phyloP scores from a whole-genome alignment of 164 flowering plant species.

The Tetracentron sinense region DNA sequence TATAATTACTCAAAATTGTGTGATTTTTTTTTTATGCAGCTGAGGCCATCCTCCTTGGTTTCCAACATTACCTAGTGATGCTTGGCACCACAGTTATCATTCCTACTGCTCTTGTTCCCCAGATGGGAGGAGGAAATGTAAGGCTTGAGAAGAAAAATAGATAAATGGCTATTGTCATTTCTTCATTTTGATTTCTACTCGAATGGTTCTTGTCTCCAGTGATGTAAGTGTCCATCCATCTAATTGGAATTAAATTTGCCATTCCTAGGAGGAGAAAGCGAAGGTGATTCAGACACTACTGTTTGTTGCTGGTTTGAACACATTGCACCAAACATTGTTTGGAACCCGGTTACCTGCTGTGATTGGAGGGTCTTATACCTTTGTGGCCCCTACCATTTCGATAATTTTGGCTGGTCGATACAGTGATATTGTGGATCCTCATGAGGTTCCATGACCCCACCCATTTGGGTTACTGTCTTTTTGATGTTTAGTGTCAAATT shows the following conservation, averaged over 20 bases:
- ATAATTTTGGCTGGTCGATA: neutral
- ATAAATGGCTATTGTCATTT: neutral
- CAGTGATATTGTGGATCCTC: neutral
- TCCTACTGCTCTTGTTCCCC: conserved; percentile 52
- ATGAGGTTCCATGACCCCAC: neutral
- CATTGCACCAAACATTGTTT: conserved; percentile 36
- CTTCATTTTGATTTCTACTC: too few species aligned
- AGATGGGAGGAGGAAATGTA: conserved; percentile 65
- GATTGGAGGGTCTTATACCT: conserved; percentile 41
- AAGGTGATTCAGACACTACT: conserved; percentile 44
- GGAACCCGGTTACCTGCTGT: conserved; percentile 52
- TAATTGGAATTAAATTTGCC: neutral
- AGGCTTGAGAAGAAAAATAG: conserved; percentile 7
- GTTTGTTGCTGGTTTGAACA: conserved; percentile 47
- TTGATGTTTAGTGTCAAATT: too few species aligned
- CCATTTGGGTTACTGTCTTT: too few species aligned
- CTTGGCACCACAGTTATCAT: conserved; percentile 61
- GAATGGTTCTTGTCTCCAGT: too few species aligned
- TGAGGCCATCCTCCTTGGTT: conserved; percentile 57
- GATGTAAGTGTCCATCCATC: too few species aligned
- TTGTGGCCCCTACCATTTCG: too few species aligned
- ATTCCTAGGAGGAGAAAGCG: conserved; percentile 47
- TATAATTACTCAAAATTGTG: too few species aligned
- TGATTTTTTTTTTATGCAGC: conserved; percentile 40
- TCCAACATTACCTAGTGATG: conserved; percentile 65